Evolutionary conservation across 768 basidiomycete genomes (phyloP).

Genomic region (Neoboletus magnificus): DNA sequence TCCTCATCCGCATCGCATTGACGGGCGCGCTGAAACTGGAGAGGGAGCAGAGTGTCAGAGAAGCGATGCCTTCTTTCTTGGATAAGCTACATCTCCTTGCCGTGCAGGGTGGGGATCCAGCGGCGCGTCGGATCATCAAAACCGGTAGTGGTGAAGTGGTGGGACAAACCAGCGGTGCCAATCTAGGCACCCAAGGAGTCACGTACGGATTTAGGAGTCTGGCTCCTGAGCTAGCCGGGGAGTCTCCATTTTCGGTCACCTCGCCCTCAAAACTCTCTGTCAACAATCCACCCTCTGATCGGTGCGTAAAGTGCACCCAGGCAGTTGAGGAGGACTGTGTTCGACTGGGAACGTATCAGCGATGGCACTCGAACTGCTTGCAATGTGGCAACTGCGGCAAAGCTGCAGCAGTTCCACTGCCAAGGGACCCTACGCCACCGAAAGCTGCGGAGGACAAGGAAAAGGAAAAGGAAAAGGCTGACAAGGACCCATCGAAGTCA

Average conservation of each 20-base stretch:
- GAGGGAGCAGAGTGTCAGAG: slow-evolving; percentile 76
- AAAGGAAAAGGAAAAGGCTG: slow-evolving; percentile 38
- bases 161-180: slow-evolving; percentile 39
- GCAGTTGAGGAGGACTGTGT: slow-evolving; percentile 99
- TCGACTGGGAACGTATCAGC: slow-evolving; percentile 89
- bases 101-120: slow-evolving; percentile 77
- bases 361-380: slow-evolving; percentile 97
- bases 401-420: slow-evolving; percentile 57
- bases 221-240: slow-evolving; percentile 87
- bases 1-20: slow-evolving; percentile 95
- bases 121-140: slow-evolving; percentile 72
- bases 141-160: slow-evolving; percentile 65
- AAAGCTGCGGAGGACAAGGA: slow-evolving; percentile 51
- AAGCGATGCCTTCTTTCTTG: slow-evolving; percentile 86
- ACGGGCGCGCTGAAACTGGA: slow-evolving; percentile 96
- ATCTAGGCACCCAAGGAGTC: slow-evolving; percentile 79
- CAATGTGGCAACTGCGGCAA: slow-evolving; percentile 80
- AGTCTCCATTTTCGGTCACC: slow-evolving; percentile 63
- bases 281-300: slow-evolving; percentile 80
- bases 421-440: slow-evolving; percentile 53
- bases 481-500: slow-evolving; percentile 52
- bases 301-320: slow-evolving; percentile 82
- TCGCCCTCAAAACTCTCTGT: slow-evolving; percentile 49
- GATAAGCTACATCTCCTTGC: slow-evolving; percentile 92
- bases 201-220: slow-evolving; percentile 92